phyloP scores from a whole-genome alignment of 148 eudicot genomes.

The Cornus florida region DNA sequence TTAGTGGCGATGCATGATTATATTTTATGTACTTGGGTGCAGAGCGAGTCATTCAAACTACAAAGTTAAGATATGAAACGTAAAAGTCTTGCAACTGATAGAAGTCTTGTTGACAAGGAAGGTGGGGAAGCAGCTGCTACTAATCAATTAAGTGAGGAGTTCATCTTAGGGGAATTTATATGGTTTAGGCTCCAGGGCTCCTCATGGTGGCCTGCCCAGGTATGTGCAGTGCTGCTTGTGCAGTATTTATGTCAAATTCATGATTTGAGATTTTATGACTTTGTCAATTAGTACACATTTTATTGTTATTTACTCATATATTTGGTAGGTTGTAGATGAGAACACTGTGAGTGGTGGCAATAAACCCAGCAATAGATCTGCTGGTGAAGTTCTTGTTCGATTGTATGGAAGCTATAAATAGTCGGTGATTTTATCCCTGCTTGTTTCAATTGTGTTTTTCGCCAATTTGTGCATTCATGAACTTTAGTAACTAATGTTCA shows the following conservation, averaged over 20 bases:
- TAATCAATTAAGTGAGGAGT: conserved; percentile 19
- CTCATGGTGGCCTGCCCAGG: conserved; percentile 89
- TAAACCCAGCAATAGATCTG: conserved; percentile 45
- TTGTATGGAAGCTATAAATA: conserved; percentile 70
- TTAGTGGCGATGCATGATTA: not conserved
- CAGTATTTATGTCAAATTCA: not conserved
- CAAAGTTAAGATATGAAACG: conserved; percentile 40
- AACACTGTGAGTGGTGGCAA: conserved; percentile 29
- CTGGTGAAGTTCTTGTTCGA: conserved; percentile 60
- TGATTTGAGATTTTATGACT: not conserved
- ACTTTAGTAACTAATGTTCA: conserved; percentile 7
- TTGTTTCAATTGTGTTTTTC: not conserved
- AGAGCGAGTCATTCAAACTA: conserved; percentile 9
- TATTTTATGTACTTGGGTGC: not conserved
- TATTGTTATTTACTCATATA: not conserved
- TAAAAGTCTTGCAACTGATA: conserved; percentile 10
- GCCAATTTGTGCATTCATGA: not conserved
- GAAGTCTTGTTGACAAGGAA: conserved; percentile 20
- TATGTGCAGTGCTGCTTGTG: conserved; percentile 7
- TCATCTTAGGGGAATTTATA: conserved; percentile 44
- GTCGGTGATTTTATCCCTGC: conserved; percentile 30
- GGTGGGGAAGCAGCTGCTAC: conserved; percentile 18
- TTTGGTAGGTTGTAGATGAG: conserved; percentile 53
- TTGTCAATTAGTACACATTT: not conserved
- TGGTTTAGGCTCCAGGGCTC: conserved; percentile 53